Conservation (phyloP, 177 flowering plant species). For the Telopea speciosissima region DNA sequence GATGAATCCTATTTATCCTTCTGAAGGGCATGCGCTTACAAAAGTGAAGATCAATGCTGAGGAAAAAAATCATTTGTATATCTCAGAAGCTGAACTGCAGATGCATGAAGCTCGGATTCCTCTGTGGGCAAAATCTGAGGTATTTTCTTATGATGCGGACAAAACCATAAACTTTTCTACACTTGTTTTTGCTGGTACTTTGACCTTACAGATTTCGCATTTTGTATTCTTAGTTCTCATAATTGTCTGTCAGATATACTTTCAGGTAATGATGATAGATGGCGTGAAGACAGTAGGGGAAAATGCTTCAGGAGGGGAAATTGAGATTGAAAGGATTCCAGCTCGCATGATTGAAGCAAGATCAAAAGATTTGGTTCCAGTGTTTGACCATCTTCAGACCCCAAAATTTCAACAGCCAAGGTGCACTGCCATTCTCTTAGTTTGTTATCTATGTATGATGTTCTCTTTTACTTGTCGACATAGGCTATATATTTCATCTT, state of each 20-base stretch:
- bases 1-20: constrained; percentile 21
- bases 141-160: constrained; percentile 20
- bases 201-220: background rate
- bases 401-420: constrained; percentile 40
- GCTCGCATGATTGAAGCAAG: constrained; percentile 52
- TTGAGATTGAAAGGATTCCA: constrained; percentile 56
- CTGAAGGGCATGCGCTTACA: constrained; percentile 7
- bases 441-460: background rate
- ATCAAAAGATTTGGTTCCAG: constrained; percentile 56
- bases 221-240: constrained; percentile 5
- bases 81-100: constrained; percentile 81
- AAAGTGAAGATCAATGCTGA: constrained; percentile 38
- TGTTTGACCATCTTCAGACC: constrained; percentile 39
- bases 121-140: constrained; percentile 77
- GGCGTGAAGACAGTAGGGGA: constrained; percentile 22
- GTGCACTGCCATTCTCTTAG: constrained; percentile 13
- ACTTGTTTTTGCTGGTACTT: background rate
- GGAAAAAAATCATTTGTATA: constrained; percentile 58
- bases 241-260: constrained; percentile 44
- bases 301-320: constrained; percentile 38
- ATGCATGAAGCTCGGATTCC: constrained; percentile 59
- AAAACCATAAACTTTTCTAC: background rate
- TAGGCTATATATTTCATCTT: background rate
- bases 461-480: background rate
- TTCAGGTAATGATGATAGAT: constrained; percentile 46